Base-by-base conservation (phyloP, 164 flowering plant genomes). In the Saururus chinensis region DNA sequence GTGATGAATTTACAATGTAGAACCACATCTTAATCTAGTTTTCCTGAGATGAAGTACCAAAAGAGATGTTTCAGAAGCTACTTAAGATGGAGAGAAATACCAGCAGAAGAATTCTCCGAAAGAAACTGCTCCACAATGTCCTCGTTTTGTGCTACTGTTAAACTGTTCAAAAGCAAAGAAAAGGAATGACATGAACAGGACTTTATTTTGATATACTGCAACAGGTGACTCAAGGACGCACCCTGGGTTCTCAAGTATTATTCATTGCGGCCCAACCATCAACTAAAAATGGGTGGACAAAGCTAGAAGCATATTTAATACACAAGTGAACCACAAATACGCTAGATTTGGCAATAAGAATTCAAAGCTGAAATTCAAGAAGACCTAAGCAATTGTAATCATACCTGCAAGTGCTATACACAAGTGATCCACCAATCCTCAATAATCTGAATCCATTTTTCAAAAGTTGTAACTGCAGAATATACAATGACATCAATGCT, bases 341-440 rank as follows among this genome's bases (percentile, higher is more conserved):
- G 37, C 37, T 30, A 3, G 14, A 12, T 7, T 45, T 45, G 11
- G 17, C 17, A 3, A 45, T 12, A 42, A 8, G 11, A 17, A 12
- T 12, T 12, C 49, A 12, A 3, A 13, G 17, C 49, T 45, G 49
- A 12, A 45, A 45, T 8, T 45, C 11, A 3, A 45, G 45, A 41
- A 41, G 45, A 41, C 45, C 14, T 52, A 20, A 17, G n/a, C n/a
- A n/a, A n/a, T n/a, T n/a, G n/a, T n/a, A n/a, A 41, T 30, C n/a
- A 13, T 56, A 88, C 98, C 98, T 90, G 95, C 97, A 90, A 59
- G 98, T 93, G 82, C 98, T 90, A 74, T 93, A 93, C 45, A 93
- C 83, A 66, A 93, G 92, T 14, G 69, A 68, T 4, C 98, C 98
- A 12, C 96, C 95, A 69, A 70, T 78, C 81, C 77, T 93, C 8